Evolutionary conservation across 805 yeast species (phyloP).

Genomic region (Pichia heedii): DNA sequence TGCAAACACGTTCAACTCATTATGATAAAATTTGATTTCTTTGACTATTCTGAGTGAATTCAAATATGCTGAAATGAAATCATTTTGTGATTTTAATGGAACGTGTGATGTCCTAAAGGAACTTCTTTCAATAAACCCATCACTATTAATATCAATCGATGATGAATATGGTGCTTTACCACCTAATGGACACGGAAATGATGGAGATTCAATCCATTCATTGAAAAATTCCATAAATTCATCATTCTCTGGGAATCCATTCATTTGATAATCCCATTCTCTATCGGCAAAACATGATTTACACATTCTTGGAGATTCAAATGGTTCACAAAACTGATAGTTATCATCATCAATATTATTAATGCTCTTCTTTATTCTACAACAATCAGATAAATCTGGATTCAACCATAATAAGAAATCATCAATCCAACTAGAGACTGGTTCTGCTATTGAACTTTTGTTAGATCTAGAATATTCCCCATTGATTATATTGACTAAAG

Average conservation of each 20-base stretch:
- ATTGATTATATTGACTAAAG: slow-evolving; percentile 72
- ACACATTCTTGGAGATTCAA: slow-evolving; percentile 62
- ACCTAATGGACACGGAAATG: slow-evolving; percentile 90
- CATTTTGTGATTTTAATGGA: slow-evolving; percentile 74
- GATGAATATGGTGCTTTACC: slow-evolving; percentile 87
- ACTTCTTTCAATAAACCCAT: slow-evolving; percentile 37
- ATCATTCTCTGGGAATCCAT: slow-evolving; percentile 70
- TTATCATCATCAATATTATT: too few species aligned
- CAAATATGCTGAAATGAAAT: slow-evolving; percentile 72
- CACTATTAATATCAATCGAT: slow-evolving; percentile 36
- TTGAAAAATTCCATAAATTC: slow-evolving; percentile 61
- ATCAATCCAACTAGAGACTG: slow-evolving; percentile 89
- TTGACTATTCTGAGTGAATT: slow-evolving; percentile 59
- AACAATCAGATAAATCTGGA: slow-evolving; percentile 81
- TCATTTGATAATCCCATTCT: slow-evolving; percentile 64
- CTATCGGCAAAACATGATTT: slow-evolving; percentile 59
- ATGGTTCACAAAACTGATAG: slow-evolving; percentile 63
- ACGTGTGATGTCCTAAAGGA: slow-evolving; percentile 73
- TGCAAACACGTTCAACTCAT: slow-evolving; percentile 57
- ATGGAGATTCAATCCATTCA: slow-evolving; percentile 73
- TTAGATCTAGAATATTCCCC: slow-evolving; percentile 69
- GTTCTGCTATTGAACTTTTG: slow-evolving; percentile 62
- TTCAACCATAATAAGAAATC: slow-evolving; percentile 82
- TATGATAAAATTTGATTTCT: slow-evolving; percentile 36
- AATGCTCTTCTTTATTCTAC: slow-evolving; percentile 50